Evolutionary conservation across 139 green algal genomes (phyloP).

Genomic region (Micromonas commoda): DNA sequence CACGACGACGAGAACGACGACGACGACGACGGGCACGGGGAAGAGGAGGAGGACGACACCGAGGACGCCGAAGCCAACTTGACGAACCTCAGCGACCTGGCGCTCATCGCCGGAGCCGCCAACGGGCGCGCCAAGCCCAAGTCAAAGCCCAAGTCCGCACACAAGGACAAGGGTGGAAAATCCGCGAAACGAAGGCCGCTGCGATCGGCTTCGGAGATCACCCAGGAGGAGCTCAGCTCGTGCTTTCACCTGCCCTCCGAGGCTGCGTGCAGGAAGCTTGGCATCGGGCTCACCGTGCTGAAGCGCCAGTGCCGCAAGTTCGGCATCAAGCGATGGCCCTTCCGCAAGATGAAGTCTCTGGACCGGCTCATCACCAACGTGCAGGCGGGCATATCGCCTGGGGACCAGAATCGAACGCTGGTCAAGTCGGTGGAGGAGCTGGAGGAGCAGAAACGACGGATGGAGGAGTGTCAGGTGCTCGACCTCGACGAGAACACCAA

Average conservation of each 20-base stretch:
- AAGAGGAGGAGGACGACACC: background rate
- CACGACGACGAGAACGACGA: background rate
- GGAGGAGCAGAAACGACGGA: conserved; percentile 26
- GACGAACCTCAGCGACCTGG: background rate
- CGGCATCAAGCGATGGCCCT: conserved; percentile 50
- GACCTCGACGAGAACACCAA: conserved; percentile 39
- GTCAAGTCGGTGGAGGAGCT: conserved; percentile 36
- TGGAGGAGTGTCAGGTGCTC: conserved; percentile 30
- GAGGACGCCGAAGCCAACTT: background rate
- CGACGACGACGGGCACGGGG: background rate
- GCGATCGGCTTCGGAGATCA: conserved; percentile 6
- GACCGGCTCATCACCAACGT: conserved; percentile 24
- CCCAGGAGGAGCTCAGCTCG: conserved; percentile 8
- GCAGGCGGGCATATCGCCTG: conserved; percentile 17
- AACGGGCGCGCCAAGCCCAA: background rate
- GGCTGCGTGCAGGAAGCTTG: conserved; percentile 34
- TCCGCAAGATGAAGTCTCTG: conserved; percentile 41
- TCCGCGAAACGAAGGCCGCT: background rate
- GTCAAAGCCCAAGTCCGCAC: background rate
- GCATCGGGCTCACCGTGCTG: conserved; percentile 45
- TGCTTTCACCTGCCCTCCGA: conserved; percentile 24
- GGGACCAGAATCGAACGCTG: conserved; percentile 17
- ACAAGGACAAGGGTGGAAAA: too few relatives aligned
- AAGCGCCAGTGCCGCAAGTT: conserved; percentile 41
- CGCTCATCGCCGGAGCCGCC: background rate